Evolutionary conservation across 2,329 filamentous ascomycete species (phyloP).

Genomic region (Aspergillus sclerotialis): DNA sequence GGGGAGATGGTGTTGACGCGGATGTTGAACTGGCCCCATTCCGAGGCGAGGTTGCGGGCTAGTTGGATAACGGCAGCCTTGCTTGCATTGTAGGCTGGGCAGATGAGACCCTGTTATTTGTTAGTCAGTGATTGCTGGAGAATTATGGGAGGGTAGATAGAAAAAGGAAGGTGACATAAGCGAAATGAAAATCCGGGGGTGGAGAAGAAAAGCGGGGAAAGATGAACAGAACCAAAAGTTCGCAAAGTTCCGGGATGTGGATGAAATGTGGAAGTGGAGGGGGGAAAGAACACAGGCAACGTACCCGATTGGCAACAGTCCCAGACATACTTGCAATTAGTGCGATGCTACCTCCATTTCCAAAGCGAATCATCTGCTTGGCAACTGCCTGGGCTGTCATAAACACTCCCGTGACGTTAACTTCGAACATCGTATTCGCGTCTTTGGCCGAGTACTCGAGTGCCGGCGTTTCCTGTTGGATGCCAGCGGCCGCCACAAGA

Average conservation of each 20-base stretch:
- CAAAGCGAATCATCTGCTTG: conserved; percentile 56
- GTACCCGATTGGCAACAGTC: conserved; percentile 49
- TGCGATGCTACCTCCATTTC: conserved; percentile 54
- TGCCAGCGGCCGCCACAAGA: conserved; percentile 63
- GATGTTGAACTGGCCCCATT: conserved; percentile 35
- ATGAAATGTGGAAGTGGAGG: conserved; percentile 1
- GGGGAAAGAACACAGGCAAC: conserved; percentile 6
- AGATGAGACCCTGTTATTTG: conserved; percentile 36
- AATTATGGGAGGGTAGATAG: no score
- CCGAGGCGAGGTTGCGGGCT: conserved; percentile 40
- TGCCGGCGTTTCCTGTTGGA: conserved; percentile 75
- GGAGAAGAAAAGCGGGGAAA: no score
- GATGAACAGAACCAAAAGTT: no score
- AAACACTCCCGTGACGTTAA: conserved; percentile 56
- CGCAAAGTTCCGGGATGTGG: no score
- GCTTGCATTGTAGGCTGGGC: conserved; percentile 43
- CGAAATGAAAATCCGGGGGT: no score
- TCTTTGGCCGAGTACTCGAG: conserved; percentile 66
- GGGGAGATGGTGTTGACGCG: conserved; percentile 1
- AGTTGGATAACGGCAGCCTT: conserved; percentile 44
- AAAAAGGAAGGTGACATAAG: neutral
- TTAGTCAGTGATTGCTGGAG: no score
- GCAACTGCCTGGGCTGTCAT: conserved; percentile 59
- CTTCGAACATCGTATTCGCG: conserved; percentile 55
- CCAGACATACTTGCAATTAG: conserved; percentile 60